A percentile compares a stretch with the other conserved stretches of the same genome.
Conservation (phyloP, 768 basidiomycete genomes). For the Kondoa subrosea region DNA sequence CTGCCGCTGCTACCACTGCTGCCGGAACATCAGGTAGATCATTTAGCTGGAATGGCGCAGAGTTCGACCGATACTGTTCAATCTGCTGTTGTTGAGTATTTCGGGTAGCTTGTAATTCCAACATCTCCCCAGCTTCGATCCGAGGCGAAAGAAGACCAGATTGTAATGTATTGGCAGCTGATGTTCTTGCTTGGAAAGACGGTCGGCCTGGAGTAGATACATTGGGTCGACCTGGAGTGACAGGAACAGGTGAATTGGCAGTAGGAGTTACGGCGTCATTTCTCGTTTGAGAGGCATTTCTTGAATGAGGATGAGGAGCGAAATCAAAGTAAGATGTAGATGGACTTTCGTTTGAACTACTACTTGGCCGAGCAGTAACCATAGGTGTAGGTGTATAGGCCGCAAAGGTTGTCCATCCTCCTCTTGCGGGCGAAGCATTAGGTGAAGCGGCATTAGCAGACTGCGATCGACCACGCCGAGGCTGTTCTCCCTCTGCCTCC, state of each 20-base stretch:
- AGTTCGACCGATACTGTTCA: neutral
- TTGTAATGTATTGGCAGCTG: neutral
- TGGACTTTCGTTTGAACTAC: neutral
- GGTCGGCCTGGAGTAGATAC: neutral
- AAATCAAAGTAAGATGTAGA: constrained; percentile 7
- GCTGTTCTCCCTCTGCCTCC: neutral
- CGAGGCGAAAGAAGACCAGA: neutral
- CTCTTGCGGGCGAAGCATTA: neutral
- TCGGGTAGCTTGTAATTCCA: neutral
- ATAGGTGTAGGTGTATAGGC: neutral
- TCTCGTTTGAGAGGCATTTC: neutral
- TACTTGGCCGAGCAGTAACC: neutral
- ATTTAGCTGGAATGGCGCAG: neutral
- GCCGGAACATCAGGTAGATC: too few relatives aligned
- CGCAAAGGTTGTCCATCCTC: neutral
- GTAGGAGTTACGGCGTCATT: neutral
- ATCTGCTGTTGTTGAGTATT: neutral
- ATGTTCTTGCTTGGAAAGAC: neutral
- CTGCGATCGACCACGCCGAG: neutral
- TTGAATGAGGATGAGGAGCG: neutral
- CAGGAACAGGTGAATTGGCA: neutral
- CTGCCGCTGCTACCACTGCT: too few relatives aligned
- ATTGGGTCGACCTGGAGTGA: too few relatives aligned
- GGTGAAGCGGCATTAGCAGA: neutral
- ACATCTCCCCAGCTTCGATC: neutral